These are phyloP conservation scores for Diplosphaera chodatii DNA, from an alignment of 139 green algal genomes.

Conservation along the genomic window DNA sequence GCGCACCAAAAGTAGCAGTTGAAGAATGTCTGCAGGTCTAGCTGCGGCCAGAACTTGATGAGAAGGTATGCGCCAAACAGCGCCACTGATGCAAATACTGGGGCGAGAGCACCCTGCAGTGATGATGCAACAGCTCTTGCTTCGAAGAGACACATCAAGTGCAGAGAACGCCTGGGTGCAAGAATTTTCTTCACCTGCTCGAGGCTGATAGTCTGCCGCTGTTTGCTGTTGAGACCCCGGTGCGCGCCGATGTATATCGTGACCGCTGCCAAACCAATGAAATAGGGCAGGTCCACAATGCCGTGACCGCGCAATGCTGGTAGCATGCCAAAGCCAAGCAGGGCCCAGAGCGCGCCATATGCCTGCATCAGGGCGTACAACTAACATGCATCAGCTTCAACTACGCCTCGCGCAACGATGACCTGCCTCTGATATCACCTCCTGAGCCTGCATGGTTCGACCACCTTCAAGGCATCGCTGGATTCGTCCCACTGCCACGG, in stretches of 20 bases:
- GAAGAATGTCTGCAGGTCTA: conserved; percentile 59
- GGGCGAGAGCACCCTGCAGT: conserved; percentile 56
- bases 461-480: not conserved
- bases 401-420: conserved; percentile 30
- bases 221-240: conserved; percentile 46
- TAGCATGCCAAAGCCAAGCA: conserved; percentile 35
- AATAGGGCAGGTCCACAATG: conserved; percentile 58
- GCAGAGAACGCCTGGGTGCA: too few species aligned
- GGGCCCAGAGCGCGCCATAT: conserved; percentile 36
- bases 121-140: too few species aligned
- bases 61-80: conserved; percentile 73
- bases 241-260: conserved; percentile 86
- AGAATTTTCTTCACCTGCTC: conserved; percentile 32
- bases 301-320: conserved; percentile 2
- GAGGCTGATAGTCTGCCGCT: conserved; percentile 60
- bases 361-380: conserved; percentile 5
- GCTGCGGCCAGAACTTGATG: conserved; percentile 65
- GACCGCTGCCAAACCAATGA: conserved; percentile 55
- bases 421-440: not conserved
- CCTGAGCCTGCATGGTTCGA: too few species aligned
- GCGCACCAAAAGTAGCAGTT: conserved; percentile 68
- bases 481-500: conserved; percentile 11
- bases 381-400: conserved; percentile 26
- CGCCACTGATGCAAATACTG: conserved; percentile 49
- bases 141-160: not conserved